Evolutionary conservation across 768 basidiomycete genomes (phyloP).

Genomic region (Mycena vitilis): DNA sequence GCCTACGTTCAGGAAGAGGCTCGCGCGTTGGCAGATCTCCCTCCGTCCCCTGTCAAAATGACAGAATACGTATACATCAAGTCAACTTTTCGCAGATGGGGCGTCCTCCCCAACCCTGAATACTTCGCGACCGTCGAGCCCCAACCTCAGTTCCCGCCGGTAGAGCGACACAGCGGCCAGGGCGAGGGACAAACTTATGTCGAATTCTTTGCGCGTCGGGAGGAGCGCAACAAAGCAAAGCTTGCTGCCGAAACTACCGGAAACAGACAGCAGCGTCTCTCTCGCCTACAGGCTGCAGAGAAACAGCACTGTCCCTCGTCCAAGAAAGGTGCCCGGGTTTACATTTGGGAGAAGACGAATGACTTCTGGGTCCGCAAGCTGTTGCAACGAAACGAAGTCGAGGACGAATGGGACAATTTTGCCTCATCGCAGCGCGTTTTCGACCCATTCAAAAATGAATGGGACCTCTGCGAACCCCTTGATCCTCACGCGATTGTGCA

Average conservation of each 20-base stretch:
- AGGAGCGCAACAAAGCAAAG: constrained; percentile 7
- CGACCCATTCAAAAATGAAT: constrained; percentile 37
- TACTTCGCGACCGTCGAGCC: constrained; percentile 1
- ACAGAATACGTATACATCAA: constrained; percentile 13
- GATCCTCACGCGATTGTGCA: neutral
- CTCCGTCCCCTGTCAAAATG: constrained; percentile 8
- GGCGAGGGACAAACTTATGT: constrained; percentile 1
- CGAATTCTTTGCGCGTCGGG: constrained; percentile 6
- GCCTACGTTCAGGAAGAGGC: neutral
- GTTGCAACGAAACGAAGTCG: constrained; percentile 25
- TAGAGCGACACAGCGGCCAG: constrained; percentile 7
- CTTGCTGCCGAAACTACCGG: constrained; percentile 2
- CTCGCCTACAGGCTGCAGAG: constrained; percentile 7
- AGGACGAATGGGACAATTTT: constrained; percentile 35
- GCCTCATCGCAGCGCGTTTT: constrained; percentile 30
- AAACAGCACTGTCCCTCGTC: constrained; percentile 4
- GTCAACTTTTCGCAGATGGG: constrained; percentile 7
- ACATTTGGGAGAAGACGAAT: constrained; percentile 38
- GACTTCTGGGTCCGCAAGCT: constrained; percentile 37
- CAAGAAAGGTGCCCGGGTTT: constrained; percentile 38
- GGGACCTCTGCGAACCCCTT: constrained; percentile 37
- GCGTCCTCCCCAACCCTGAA: constrained; percentile 6
- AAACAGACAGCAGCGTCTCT: constrained; percentile 9
- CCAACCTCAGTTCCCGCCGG: constrained; percentile 11
- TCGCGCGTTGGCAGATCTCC: neutral